Evolutionary conservation across 352 stramenopile genomes (phyloP), one percentile per base, ranked within the genome.

Genomic region (Pythium aphanidermatum): DNA sequence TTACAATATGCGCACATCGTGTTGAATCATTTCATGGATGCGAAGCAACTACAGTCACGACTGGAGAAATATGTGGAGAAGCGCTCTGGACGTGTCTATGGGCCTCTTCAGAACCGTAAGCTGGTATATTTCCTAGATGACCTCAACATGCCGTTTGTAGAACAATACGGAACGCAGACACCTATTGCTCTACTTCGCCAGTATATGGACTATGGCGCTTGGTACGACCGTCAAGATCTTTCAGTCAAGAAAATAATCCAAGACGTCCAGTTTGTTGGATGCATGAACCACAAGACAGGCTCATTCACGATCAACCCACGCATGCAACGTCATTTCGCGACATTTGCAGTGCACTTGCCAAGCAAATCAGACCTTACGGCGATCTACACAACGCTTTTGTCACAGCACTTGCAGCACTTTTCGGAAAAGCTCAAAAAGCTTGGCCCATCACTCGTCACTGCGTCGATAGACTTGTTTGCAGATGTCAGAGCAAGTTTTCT

Each of bases 71-170:
- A 64, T 36, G 52, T 97, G 0, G 88, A 96, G 35, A 97, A 97
- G 55, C 69, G 83, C 4, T 90, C 71, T 5, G 88, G 88, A 2
- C 70, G 83, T 1, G 79, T 92, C 5, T 97, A 76, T 33, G 88
- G 86, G 0, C 87, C 87, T 5, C 63, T 84, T 9, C 71, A 77
- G 40, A 86, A 87, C 40, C 84, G 79, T 14, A 76, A 70, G 7
- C 61, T 96, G 0, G 60, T 96, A 10, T 96, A 94, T 42, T 97
- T 96, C 35, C 54, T 97, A 1, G 86, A 96, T 49, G 86, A 97
- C 42, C 43, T 96, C 12, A 96, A 96, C 51, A 92, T 96, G 82
- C 83, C 88, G 2, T 72, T 68, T 17, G 63, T 86, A 0, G 88
- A 97, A 46, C 56, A 71, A 26, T 97, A 95, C 49, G 88, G 86